Percentiles rank a stretch among this genome's conserved stretches.
Evolutionary conservation across 1,139 yeast species (phyloP).

Genomic region (Trichomonascaceae sp.): DNA sequence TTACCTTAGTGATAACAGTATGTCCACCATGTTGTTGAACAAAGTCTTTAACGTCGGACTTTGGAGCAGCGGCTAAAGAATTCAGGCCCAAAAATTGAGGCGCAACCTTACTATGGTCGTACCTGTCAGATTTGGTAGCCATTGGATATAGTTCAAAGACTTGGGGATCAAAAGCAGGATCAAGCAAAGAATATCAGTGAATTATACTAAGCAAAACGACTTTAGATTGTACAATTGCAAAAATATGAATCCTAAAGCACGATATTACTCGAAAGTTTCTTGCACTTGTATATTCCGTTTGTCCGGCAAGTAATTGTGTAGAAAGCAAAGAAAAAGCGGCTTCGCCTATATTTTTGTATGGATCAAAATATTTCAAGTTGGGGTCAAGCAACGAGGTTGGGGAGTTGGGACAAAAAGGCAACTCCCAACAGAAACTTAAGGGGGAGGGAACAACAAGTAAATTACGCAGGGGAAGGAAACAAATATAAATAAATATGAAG

Average conservation of each 20-base stretch:
- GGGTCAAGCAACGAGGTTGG: background rate
- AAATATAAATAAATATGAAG: constrained; percentile 1
- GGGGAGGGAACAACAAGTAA: background rate
- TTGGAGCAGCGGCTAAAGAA: constrained; percentile 65
- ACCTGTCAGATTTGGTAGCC: constrained; percentile 8
- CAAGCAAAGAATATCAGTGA: background rate
- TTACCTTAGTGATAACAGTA: constrained; percentile 71
- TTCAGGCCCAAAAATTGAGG: constrained; percentile 75
- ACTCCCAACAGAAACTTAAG: background rate
- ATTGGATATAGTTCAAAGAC: background rate
- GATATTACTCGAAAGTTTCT: background rate
- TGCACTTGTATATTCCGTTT: background rate
- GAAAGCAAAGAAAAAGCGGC: background rate
- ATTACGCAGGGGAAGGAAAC: no score
- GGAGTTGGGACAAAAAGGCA: constrained; percentile 3
- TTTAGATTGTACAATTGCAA: background rate
- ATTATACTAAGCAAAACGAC: background rate
- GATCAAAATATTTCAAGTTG: background rate
- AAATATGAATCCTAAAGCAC: background rate
- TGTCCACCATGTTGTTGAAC: constrained; percentile 88
- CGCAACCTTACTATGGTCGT: constrained; percentile 42
- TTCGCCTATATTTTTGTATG: background rate
- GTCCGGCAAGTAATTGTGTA: background rate
- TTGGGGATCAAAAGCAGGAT: background rate
- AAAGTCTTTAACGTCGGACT: constrained; percentile 72